Conservation (phyloP, 2,329 filamentous ascomycete species). For the Xylariomycetidae sp. region DNA sequence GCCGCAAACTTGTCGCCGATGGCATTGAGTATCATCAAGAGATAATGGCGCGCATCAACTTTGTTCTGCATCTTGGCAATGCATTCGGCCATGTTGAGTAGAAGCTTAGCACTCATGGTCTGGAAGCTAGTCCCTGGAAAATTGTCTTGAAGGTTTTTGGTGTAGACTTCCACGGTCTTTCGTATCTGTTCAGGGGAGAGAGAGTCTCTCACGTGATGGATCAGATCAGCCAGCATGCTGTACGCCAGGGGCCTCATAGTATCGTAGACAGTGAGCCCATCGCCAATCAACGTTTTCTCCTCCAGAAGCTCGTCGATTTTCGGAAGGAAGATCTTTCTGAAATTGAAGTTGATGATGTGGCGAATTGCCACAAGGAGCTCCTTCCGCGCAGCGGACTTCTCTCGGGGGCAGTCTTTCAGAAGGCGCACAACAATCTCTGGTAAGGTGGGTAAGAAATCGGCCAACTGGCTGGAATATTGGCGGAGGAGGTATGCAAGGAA, state of each 20-base stretch:
- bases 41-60: slow-evolving; percentile 85
- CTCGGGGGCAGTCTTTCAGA: slow-evolving; percentile 86
- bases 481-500: slow-evolving; percentile 90
- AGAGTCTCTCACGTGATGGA: slow-evolving; percentile 92
- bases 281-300: slow-evolving; percentile 87
- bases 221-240: slow-evolving; percentile 96
- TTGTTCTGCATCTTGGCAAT: slow-evolving; percentile 94
- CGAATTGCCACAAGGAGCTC: slow-evolving; percentile 93
- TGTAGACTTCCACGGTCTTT: slow-evolving; percentile 95
- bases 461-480: slow-evolving; percentile 78
- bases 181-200: slow-evolving; percentile 86
- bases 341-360: slow-evolving; percentile 99
- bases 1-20: slow-evolving; percentile 97
- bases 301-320: slow-evolving; percentile 96
- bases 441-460: slow-evolving; percentile 79
- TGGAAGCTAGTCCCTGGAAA: slow-evolving; percentile 98
- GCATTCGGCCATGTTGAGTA: slow-evolving; percentile 97
- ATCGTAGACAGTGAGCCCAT: slow-evolving; percentile 93
- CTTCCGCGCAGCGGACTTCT: slow-evolving; percentile 90
- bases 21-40: slow-evolving; percentile 95
- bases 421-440: slow-evolving; percentile 87
- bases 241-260: slow-evolving; percentile 94
- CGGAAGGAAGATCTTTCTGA: slow-evolving; percentile 85
- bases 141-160: slow-evolving; percentile 88
- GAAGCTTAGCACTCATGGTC: slow-evolving; percentile 96